Evolutionary conservation across 768 basidiomycete genomes (phyloP).

Genomic region (Xerocomellus chrysenteron): DNA sequence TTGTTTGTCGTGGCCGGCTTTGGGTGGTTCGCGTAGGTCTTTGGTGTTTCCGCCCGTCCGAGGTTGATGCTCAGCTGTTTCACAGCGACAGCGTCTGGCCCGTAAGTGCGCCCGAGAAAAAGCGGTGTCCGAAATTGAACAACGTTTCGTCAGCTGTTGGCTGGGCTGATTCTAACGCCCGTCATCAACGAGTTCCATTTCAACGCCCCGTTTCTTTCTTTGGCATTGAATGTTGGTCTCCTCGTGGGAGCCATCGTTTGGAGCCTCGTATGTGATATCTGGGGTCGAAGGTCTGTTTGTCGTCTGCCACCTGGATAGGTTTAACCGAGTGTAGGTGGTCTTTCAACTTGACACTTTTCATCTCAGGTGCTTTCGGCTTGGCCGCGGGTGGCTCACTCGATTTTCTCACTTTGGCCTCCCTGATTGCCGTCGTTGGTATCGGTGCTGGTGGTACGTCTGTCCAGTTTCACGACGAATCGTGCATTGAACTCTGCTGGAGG

Average conservation of each 20-base stretch:
- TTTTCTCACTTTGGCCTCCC: constrained; percentile 48
- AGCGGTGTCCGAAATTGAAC: not conserved
- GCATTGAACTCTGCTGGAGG: constrained; percentile 25
- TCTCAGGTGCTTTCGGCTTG: constrained; percentile 53
- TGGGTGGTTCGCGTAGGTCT: constrained; percentile 42
- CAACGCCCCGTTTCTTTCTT: constrained; percentile 46
- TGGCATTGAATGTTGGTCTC: constrained; percentile 54
- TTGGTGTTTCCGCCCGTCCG: not conserved
- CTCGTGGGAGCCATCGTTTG: constrained; percentile 50
- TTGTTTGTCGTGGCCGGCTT: constrained; percentile 41
- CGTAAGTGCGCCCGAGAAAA: constrained; percentile 20
- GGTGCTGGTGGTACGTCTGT: constrained; percentile 45
- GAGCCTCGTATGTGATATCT: constrained; percentile 50
- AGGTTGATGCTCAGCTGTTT: not conserved
- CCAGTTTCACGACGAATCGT: not conserved
- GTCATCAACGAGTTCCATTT: constrained; percentile 50
- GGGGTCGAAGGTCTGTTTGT: constrained; percentile 43
- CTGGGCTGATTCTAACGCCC: constrained; percentile 47
- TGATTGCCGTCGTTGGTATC: constrained; percentile 45
- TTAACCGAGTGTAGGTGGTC: constrained; percentile 36
- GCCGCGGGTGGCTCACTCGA: constrained; percentile 46
- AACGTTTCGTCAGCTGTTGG: constrained; percentile 32
- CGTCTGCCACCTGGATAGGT: not conserved
- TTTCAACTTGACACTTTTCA: constrained; percentile 55
- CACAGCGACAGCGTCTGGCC: constrained; percentile 40